Conservation (phyloP, 2,329 filamentous ascomycete genomes). For the Exophiala aquamarina region DNA sequence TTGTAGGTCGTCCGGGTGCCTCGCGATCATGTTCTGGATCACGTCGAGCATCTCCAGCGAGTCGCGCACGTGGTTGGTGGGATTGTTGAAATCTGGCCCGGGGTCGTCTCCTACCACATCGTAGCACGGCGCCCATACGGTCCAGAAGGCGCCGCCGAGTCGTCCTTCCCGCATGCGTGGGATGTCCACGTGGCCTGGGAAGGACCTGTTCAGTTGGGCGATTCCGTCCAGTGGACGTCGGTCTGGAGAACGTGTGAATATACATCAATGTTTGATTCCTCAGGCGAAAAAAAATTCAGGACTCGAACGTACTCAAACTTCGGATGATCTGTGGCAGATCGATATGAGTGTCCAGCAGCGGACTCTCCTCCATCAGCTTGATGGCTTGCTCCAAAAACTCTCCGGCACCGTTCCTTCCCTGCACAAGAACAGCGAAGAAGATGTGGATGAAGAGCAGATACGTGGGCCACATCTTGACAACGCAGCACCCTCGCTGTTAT, state of each 20-base stretch:
- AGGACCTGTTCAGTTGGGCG: constrained; percentile 55
- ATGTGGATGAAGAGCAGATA: not conserved
- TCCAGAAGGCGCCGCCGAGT: constrained; percentile 88
- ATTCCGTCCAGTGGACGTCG: constrained; percentile 14
- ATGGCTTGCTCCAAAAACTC: constrained; percentile 6
- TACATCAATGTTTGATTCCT: not conserved
- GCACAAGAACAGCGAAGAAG: not conserved
- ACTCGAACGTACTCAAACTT: constrained; percentile 5
- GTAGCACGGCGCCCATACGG: constrained; percentile 77
- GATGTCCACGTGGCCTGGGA: constrained; percentile 74
- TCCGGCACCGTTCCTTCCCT: not conserved
- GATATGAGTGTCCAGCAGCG: constrained; percentile 10
- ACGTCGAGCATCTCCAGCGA: constrained; percentile 18
- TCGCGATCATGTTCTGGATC: constrained; percentile 18
- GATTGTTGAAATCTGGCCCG: constrained; percentile 13
- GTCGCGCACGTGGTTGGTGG: constrained; percentile 16
- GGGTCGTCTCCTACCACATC: constrained; percentile 54
- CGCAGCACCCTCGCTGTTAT: no score
- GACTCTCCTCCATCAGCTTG: constrained; percentile 8
- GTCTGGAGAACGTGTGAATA: constrained; percentile 3
- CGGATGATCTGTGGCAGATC: constrained; percentile 10
- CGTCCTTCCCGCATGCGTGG: constrained; percentile 69
- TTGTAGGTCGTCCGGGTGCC: constrained; percentile 14
- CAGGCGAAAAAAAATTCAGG: not conserved
- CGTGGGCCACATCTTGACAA: not conserved